These are phyloP conservation scores for Fusarium gaditjirri DNA, from an alignment of 2,329 filamentous ascomycete species.

Conservation along the genomic window DNA sequence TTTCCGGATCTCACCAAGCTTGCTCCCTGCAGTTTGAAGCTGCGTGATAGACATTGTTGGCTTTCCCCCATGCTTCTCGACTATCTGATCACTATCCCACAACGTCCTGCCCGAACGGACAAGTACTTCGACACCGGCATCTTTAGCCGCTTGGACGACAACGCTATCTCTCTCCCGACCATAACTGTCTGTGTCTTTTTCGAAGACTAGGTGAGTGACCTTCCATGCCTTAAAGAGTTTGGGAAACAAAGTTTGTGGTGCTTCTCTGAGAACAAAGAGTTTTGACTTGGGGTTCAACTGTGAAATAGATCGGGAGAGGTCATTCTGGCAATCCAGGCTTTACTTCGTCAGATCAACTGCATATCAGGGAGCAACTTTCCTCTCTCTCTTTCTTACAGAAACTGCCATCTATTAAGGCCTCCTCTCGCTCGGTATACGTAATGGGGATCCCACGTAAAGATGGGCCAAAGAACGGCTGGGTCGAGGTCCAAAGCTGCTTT, in stretches of 20 bases:
- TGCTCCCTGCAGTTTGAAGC: conserved; percentile 70
- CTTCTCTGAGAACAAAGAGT: conserved; percentile 77
- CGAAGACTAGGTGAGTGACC: conserved; percentile 80
- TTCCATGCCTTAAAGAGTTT: conserved; percentile 80
- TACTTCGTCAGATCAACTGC: background rate
- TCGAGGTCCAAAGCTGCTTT: conserved; percentile 76
- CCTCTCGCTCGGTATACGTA: conserved; percentile 79
- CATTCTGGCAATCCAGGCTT: conserved; percentile 77
- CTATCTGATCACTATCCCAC: conserved; percentile 78
- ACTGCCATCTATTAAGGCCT: conserved; percentile 79
- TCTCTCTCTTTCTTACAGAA: conserved; percentile 58
- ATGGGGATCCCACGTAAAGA: conserved; percentile 85
- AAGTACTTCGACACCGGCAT: conserved; percentile 76
- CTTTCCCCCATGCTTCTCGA: conserved; percentile 71
- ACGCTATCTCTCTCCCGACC: conserved; percentile 70
- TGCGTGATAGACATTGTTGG: conserved; percentile 80
- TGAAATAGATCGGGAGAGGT: conserved; percentile 73
- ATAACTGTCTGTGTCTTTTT: conserved; percentile 82
- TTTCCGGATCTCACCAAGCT: conserved; percentile 69
- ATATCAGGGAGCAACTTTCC: background rate
- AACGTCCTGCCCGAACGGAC: conserved; percentile 72
- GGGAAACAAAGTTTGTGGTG: conserved; percentile 75
- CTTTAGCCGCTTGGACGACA: conserved; percentile 67
- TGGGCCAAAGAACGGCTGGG: conserved; percentile 75
- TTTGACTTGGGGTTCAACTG: conserved; percentile 77